Percentiles rank a stretch among this genome's conserved stretches.
phyloP scores from a whole-genome alignment of 805 yeast species.

The Candida dendrica region DNA sequence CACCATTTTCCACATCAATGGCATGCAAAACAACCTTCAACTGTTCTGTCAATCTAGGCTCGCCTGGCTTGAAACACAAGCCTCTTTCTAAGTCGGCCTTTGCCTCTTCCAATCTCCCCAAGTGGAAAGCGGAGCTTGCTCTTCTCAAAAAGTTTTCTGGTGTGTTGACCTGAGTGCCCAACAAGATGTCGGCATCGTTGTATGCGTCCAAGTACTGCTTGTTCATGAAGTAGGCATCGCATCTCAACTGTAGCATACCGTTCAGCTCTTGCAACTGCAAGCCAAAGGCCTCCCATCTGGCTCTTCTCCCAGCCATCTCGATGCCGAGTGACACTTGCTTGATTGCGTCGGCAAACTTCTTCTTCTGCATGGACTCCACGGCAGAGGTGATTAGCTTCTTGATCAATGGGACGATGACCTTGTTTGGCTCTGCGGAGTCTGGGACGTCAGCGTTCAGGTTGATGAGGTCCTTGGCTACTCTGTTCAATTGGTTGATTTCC shows the following conservation, averaged over 20 bases:
- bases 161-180: slow-evolving; percentile 24
- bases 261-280: slow-evolving; percentile 63
- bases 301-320: slow-evolving; percentile 60
- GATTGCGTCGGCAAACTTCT: slow-evolving; percentile 50
- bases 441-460: slow-evolving; percentile 38
- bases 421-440: slow-evolving; percentile 48
- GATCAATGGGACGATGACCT: slow-evolving; percentile 47
- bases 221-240: slow-evolving; percentile 58
- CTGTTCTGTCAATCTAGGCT: slow-evolving; percentile 42
- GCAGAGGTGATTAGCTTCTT: slow-evolving; percentile 63
- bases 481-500: slow-evolving; percentile 27
- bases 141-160: slow-evolving; percentile 71
- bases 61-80: slow-evolving; percentile 50
- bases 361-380: slow-evolving; percentile 45
- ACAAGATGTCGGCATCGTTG: slow-evolving; percentile 52
- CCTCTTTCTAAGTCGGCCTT: slow-evolving; percentile 69
- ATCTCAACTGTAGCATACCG: slow-evolving; percentile 59
- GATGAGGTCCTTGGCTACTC: slow-evolving; percentile 25
- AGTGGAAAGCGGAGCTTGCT: slow-evolving; percentile 54
- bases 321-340: slow-evolving; percentile 60
- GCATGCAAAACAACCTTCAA: slow-evolving; percentile 38
- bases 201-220: slow-evolving; percentile 51
- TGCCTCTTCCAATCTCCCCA: slow-evolving; percentile 58
- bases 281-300: slow-evolving; percentile 69
- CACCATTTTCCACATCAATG: slow-evolving; percentile 56